phyloP scores from a whole-genome alignment of 2,329 filamentous ascomycete species.

The Septoria linicola region DNA sequence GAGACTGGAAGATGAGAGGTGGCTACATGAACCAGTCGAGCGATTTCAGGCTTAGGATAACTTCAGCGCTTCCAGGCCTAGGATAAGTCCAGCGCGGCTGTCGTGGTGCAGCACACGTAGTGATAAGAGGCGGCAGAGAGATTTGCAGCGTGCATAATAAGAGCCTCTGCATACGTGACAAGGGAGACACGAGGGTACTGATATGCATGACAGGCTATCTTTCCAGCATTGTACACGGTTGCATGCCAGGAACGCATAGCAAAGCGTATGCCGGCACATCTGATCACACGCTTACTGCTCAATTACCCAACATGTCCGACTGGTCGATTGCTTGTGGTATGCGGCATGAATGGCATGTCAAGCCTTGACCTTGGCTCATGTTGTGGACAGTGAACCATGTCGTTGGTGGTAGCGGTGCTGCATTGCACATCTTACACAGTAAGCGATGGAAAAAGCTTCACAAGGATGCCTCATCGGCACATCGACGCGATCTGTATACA shows the following conservation, averaged over 20 bases:
- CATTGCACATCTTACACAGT: background rate
- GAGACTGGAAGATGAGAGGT: constrained; percentile 32
- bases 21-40: constrained; percentile 31
- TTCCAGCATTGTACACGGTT: background rate
- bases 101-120: too few relatives aligned
- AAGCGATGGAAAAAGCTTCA: constrained; percentile 8
- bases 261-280: too few relatives aligned
- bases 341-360: background rate
- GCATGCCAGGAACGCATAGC: background rate
- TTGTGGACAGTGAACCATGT: constrained; percentile 6
- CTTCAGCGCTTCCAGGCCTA: constrained; percentile 1
- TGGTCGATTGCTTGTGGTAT: constrained; percentile 1
- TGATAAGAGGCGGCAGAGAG: background rate
- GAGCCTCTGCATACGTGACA: background rate
- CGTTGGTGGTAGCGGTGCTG: constrained; percentile 14
- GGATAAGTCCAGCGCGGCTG: background rate
- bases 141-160: background rate
- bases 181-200: background rate
- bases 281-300: background rate
- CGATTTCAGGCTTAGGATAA: constrained; percentile 6
- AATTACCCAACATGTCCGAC: background rate
- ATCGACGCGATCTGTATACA: constrained; percentile 12
- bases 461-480: constrained; percentile 7
- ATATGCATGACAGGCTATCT: background rate
- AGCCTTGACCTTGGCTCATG: too few relatives aligned